Conservation (phyloP, 305 asterid genomes). For the Salvia sclarea region DNA sequence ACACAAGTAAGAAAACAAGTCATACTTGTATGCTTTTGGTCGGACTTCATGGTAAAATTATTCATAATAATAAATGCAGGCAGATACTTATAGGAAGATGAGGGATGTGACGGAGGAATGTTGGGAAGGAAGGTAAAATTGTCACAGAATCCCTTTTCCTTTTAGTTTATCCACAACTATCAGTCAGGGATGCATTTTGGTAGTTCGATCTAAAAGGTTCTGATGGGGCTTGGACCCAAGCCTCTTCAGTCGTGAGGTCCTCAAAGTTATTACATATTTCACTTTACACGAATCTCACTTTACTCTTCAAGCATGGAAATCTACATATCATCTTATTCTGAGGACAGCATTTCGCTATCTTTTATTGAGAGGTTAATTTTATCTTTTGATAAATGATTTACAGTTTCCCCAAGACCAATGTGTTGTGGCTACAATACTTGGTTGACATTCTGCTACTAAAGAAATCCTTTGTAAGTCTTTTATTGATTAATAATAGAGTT, state of each 20-base stretch:
- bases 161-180: neutral
- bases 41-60: slow-evolving; percentile 22
- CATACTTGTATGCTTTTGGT: slow-evolving; percentile 10
- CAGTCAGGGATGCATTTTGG: neutral
- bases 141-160: neutral
- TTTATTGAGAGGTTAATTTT: slow-evolving; percentile 8
- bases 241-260: neutral
- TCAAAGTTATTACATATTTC: neutral
- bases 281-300: neutral
- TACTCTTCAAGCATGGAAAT: neutral
- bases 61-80: slow-evolving; percentile 51
- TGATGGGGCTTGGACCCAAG: neutral
- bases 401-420: slow-evolving; percentile 95
- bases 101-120: slow-evolving; percentile 74
- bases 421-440: slow-evolving; percentile 86
- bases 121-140: slow-evolving; percentile 95
- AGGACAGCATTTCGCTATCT: neutral
- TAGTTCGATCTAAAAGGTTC: neutral
- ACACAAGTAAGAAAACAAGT: slow-evolving; percentile 57
- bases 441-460: slow-evolving; percentile 76
- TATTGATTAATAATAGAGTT: neutral
- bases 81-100: slow-evolving; percentile 91
- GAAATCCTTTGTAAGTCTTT: slow-evolving; percentile 78
- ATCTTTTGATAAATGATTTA: slow-evolving; percentile 20
- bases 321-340: neutral